These are phyloP conservation scores for Phaeodactylum tricornutum DNA, from an alignment of 108 stramenopile genomes.

Conservation along the genomic window DNA sequence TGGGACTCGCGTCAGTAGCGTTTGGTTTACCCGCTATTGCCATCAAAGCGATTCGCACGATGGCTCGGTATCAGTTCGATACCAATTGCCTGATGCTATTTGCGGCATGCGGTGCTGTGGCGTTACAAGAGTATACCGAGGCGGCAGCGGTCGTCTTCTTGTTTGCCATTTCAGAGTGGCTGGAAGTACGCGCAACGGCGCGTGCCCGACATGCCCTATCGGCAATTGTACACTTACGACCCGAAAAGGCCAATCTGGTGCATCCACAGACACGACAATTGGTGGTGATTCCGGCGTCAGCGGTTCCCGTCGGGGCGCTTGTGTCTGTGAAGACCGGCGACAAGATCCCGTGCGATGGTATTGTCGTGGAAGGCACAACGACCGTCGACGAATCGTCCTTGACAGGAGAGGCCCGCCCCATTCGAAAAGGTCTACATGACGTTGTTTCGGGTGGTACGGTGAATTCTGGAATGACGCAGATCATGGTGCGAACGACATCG, in stretches of 20 bases:
- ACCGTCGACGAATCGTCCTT: constrained; percentile 52
- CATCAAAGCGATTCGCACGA: constrained; percentile 37
- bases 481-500: constrained; percentile 52
- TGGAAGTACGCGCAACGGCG: constrained; percentile 55
- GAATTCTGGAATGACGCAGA: constrained; percentile 48
- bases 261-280: constrained; percentile 49
- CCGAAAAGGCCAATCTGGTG: constrained; percentile 64
- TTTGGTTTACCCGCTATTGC: constrained; percentile 61
- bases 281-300: constrained; percentile 43
- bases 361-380: constrained; percentile 61
- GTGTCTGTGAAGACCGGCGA: constrained; percentile 82
- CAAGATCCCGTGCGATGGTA: constrained; percentile 89
- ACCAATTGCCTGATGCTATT: constrained; percentile 73
- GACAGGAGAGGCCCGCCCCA: constrained; percentile 82
- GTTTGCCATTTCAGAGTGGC: constrained; percentile 57
- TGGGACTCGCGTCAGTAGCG: constrained; percentile 40
- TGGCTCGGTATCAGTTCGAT: constrained; percentile 49
- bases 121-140: constrained; percentile 62
- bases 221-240: constrained; percentile 50
- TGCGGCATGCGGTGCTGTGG: constrained; percentile 70
- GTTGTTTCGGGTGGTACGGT: constrained; percentile 70
- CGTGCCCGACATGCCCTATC: constrained; percentile 69
- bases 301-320: constrained; percentile 62
- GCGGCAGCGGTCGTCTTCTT: constrained; percentile 76
- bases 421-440: constrained; percentile 40